Evolutionary conservation across 2,329 filamentous ascomycete genomes (phyloP), one percentile per base, ranked within the genome.

Genomic region (Monosporascus sp.): DNA sequence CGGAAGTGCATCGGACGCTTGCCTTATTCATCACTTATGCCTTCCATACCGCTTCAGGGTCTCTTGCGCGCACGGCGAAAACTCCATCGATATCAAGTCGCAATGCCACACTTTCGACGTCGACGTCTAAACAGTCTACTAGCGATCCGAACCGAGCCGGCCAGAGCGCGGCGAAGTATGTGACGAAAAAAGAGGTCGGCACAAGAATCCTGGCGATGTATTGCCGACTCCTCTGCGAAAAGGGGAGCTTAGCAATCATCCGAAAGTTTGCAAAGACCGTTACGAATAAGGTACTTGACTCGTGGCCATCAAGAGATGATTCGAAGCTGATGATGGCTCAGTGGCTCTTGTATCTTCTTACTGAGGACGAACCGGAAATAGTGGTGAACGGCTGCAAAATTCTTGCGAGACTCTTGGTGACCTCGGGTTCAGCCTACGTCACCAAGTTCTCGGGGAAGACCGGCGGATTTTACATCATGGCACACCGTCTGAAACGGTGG

Each of bases 1-100:
- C 89, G 17, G 91, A 96, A 67, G 86, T 93, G 26, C 86, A 96
- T 65, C 85, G 93, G 37, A 90, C 91, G 2, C 74, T 99, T 44
- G 90, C 94, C 2, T 79, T 97, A 22, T 97, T 96, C 66, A 88
- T 99, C 58, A 97, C 93, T 0, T 99, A 94, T 68, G 87, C 91
- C 6, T 83, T 97, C 57, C 91, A 97, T 65, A 73, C 78, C 1
- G 73, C 79, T 0, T 61, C 75, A 0, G 69, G 67, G 14, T 79
- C 79, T 2, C 61, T 75, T 22, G 70, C 79, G 9, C 76, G 82
- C 47, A 82, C 79, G 2, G 78, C 81, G 0, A 80, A 74, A 57
- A 68, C 77, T 11, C 57, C 65, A 3, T 73, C 75, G 1, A 63
- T 68, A 3, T 54, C 65, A 38, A 73, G 70, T 15, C 65, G 75